These are phyloP conservation scores for Circinella minor DNA, from an alignment of 371 early-diverging fungal species.

Conservation along the genomic window DNA sequence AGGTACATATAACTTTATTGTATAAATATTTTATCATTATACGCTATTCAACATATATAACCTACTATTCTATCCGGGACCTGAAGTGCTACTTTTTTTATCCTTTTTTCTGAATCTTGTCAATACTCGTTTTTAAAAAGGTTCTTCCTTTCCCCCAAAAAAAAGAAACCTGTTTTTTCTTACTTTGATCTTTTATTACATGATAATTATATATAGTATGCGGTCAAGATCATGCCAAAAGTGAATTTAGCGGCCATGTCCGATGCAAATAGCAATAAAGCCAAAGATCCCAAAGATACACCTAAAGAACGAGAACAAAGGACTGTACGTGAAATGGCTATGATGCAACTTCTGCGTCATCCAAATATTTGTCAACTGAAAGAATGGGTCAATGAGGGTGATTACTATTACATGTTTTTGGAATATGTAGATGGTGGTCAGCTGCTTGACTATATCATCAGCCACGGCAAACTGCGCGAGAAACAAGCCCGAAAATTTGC, in stretches of 20 bases:
- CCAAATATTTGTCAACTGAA: constrained; percentile 73
- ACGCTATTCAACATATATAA: too few species aligned
- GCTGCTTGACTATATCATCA: constrained; percentile 79
- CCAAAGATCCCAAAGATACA: constrained; percentile 51
- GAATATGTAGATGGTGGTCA: constrained; percentile 82
- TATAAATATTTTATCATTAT: too few species aligned
- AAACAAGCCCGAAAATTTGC: constrained; percentile 75
- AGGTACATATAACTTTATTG: constrained; percentile 25
- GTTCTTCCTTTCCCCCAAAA: too few species aligned
- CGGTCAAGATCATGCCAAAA: constrained; percentile 58
- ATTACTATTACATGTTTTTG: constrained; percentile 88
- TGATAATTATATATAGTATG: constrained; percentile 32
- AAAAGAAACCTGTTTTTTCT: background rate
- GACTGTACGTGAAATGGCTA: constrained; percentile 80
- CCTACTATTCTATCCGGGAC: too few species aligned
- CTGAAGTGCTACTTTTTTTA: background rate
- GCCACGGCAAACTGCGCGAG: constrained; percentile 70
- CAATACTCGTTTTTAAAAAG: background rate
- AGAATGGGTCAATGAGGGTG: constrained; percentile 75
- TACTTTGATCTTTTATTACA: background rate
- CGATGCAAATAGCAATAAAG: constrained; percentile 14
- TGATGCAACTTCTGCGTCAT: constrained; percentile 83
- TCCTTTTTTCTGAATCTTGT: background rate
- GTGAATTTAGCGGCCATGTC: constrained; percentile 28
- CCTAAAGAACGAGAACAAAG: constrained; percentile 69